Percentiles rank a stretch among this genome's conserved stretches.
Conservation (phyloP, 352 stramenopile genomes). For the Pythium scleroteichum region DNA sequence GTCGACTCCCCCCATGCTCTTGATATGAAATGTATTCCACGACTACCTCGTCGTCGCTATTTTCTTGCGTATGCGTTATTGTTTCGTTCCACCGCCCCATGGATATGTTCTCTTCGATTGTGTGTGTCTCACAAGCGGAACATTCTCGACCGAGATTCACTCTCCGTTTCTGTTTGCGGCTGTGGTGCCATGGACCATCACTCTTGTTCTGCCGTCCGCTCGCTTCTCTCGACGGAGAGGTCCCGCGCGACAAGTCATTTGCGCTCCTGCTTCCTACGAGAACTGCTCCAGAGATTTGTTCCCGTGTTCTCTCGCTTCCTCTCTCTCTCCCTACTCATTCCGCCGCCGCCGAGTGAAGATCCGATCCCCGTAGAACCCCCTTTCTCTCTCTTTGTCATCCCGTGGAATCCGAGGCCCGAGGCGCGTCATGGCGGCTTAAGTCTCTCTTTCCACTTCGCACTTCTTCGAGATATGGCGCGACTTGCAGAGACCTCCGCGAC, state of each 20-base stretch:
- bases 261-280: not conserved
- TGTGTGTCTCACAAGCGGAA: not conserved
- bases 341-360: not conserved
- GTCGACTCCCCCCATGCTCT: too few relatives aligned
- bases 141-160: constrained; percentile 2
- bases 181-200: constrained; percentile 2
- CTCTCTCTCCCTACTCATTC: not conserved
- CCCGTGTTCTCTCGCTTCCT: not conserved
- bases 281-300: not conserved
- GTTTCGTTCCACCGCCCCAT: too few relatives aligned
- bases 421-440: constrained; percentile 36
- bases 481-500: constrained; percentile 26
- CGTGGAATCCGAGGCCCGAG: constrained; percentile 14
- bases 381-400: constrained; percentile 27
- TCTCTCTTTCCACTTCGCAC: constrained; percentile 10
- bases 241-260: constrained; percentile 8
- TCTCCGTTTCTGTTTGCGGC: not conserved
- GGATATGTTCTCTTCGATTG: not conserved
- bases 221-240: not conserved
- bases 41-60: too few relatives aligned
- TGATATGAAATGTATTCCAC: too few relatives aligned
- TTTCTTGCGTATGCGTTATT: too few relatives aligned
- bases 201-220: constrained; percentile 13
- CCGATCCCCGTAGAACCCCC: constrained; percentile 16
- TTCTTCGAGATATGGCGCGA: constrained; percentile 32